Conservation (phyloP, 2,329 filamentous ascomycete genomes). For the Neurospora sp. region DNA sequence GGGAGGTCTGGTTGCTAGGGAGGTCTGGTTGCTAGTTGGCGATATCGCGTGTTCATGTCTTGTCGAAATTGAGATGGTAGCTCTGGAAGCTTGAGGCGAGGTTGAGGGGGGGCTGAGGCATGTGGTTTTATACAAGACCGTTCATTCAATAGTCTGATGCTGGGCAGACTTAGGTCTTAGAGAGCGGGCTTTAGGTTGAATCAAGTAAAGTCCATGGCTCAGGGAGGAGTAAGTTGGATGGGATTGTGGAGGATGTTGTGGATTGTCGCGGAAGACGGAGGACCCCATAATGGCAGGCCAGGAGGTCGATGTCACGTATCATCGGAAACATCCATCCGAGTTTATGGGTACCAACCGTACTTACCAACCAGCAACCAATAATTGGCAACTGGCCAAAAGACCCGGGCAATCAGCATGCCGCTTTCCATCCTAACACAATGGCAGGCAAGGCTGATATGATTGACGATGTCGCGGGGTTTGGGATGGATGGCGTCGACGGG, state of each 20-base stretch:
- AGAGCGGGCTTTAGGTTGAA: background rate
- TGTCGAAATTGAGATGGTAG: background rate
- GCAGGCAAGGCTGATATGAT: background rate
- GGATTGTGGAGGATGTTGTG: conserved; percentile 3
- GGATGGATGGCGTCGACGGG: background rate
- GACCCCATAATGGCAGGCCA: background rate
- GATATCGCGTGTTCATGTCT: background rate
- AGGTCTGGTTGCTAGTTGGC: background rate
- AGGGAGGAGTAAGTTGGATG: background rate
- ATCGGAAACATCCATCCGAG: conserved; percentile 1
- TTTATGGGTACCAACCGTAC: background rate
- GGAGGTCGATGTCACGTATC: conserved; percentile 5
- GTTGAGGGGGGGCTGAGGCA: background rate
- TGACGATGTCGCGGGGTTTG: background rate
- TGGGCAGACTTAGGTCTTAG: background rate
- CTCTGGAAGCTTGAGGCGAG: background rate
- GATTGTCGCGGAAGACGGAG: background rate
- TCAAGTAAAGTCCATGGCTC: background rate
- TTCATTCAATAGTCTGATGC: background rate
- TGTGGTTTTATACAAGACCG: background rate
- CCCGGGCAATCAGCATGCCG: background rate
- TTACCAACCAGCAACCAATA: background rate
- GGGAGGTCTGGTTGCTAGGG: background rate
- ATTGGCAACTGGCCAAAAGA: background rate
- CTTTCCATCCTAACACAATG: background rate